These are phyloP conservation scores for Solanum piurae DNA, from an alignment of 257 asterid species.

Conservation along the genomic window DNA sequence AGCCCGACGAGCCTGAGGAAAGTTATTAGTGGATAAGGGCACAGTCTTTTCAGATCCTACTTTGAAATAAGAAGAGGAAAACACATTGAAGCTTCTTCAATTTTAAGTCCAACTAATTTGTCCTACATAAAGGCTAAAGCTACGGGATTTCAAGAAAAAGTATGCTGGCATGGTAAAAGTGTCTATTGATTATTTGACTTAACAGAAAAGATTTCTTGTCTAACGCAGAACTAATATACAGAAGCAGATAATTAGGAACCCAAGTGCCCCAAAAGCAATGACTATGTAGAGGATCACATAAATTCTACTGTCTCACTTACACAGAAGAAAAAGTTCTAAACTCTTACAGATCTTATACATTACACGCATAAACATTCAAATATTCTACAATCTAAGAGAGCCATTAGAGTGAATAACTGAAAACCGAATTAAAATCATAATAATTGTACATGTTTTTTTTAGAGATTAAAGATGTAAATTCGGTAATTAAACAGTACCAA, in stretches of 20 bases:
- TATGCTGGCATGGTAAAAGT: neutral
- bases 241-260: neutral
- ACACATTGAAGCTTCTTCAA: neutral
- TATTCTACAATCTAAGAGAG: neutral
- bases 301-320: neutral
- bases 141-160: neutral
- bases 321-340: neutral
- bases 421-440: too few relatives aligned
- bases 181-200: neutral
- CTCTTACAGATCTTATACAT: neutral
- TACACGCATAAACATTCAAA: neutral
- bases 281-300: neutral
- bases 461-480: neutral
- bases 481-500: constrained; percentile 11
- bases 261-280: neutral
- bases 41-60: neutral
- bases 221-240: neutral
- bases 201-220: neutral
- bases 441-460: too few relatives aligned
- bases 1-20: constrained; percentile 28
- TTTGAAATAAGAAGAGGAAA: neutral
- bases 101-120: neutral
- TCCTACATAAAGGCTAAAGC: neutral
- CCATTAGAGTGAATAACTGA: neutral
- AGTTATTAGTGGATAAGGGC: neutral